Evolutionary conservation across 305 asterid genomes (phyloP).

Genomic region (Andrographis paniculata): DNA sequence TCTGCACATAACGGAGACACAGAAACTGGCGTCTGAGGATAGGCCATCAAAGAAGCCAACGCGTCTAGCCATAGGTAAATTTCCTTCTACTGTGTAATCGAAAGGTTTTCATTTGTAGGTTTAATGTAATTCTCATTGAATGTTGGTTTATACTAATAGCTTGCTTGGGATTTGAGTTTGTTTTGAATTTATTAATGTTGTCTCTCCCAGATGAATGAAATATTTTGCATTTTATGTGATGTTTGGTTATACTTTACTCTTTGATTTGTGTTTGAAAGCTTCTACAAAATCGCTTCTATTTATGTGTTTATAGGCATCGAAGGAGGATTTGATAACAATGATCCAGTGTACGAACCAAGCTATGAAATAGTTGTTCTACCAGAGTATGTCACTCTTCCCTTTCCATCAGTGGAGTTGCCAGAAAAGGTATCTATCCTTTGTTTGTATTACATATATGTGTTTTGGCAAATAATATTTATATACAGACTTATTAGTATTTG

Average conservation of each 20-base stretch:
- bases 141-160: too few species aligned
- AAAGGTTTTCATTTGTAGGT: neutral
- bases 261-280: slow-evolving; percentile 1
- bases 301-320: slow-evolving; percentile 51
- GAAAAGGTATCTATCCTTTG: slow-evolving; percentile 54
- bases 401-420: slow-evolving; percentile 94
- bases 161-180: neutral
- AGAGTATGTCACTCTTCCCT: slow-evolving; percentile 65
- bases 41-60: slow-evolving; percentile 94
- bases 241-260: slow-evolving; percentile 3
- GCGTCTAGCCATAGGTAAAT: slow-evolving; percentile 83
- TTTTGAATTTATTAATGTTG: neutral
- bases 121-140: slow-evolving; percentile 3
- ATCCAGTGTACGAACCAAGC: slow-evolving; percentile 67
- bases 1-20: slow-evolving; percentile 70
- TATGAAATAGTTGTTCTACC: slow-evolving; percentile 73
- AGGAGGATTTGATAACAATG: slow-evolving; percentile 87
- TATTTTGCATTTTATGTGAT: neutral
- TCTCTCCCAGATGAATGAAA: too few species aligned
- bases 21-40: slow-evolving; percentile 69
- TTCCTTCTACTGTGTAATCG: slow-evolving; percentile 1
- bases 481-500: neutral
- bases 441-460: slow-evolving; percentile 5
- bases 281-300: neutral
- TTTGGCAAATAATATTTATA: neutral